Conservation (phyloP, 352 stramenopile species). For the Saprolegnia parasitica region DNA sequence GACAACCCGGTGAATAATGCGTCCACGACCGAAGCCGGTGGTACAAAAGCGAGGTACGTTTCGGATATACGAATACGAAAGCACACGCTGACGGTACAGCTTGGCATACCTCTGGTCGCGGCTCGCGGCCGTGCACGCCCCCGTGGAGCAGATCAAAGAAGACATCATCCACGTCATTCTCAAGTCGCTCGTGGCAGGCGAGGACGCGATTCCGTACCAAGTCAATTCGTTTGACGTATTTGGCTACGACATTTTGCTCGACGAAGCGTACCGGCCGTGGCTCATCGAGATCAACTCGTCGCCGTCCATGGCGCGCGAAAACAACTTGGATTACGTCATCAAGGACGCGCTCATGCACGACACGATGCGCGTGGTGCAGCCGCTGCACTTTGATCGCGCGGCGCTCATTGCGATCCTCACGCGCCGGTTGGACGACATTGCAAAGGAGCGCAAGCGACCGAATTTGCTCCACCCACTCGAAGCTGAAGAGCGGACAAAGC, state of each 20-base stretch:
- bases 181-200: conserved; percentile 82
- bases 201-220: conserved; percentile 87
- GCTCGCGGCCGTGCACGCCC: conserved; percentile 56
- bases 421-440: conserved; percentile 50
- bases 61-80: conserved; percentile 39
- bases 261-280: conserved; percentile 86
- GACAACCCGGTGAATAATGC: conserved; percentile 45
- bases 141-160: conserved; percentile 60
- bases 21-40: conserved; percentile 44
- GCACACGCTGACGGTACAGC: not conserved
- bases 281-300: conserved; percentile 96
- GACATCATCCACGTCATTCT: conserved; percentile 76
- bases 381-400: conserved; percentile 71
- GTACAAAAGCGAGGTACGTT: conserved; percentile 74
- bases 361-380: conserved; percentile 81
- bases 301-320: conserved; percentile 87
- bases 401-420: conserved; percentile 62
- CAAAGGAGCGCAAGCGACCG: conserved; percentile 52
- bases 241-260: conserved; percentile 93
- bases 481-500: conserved; percentile 41
- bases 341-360: conserved; percentile 89
- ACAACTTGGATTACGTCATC: conserved; percentile 79
- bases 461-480: conserved; percentile 53
- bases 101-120: conserved; percentile 70
- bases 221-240: conserved; percentile 93